A percentile compares a stretch with the other conserved stretches of the same genome.
Conservation (phyloP, 805 yeast genomes). For the Candida ipomoeae region DNA sequence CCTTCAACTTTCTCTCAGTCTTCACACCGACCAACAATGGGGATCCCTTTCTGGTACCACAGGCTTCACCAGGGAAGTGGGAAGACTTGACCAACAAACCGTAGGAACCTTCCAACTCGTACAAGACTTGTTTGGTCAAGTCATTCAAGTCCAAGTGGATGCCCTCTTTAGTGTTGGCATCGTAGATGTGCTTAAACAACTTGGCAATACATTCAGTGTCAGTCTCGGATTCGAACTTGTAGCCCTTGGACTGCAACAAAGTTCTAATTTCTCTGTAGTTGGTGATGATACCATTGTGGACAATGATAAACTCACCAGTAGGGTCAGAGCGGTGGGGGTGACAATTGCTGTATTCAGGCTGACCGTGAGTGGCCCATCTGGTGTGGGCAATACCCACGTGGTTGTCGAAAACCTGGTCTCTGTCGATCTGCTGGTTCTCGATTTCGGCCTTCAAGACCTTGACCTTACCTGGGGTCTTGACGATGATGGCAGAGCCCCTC, state of each 20-base stretch:
- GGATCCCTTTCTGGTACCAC: conserved; percentile 97
- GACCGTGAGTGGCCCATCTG: conserved; percentile 99
- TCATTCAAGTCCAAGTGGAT: conserved; percentile 82
- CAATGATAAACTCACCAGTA: conserved; percentile 79
- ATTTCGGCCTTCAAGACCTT: conserved; percentile 69
- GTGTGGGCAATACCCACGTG: conserved; percentile 99
- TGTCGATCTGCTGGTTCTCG: conserved; percentile 46
- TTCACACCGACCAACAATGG: conserved; percentile 96
- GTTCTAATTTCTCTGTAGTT: conserved; percentile 89
- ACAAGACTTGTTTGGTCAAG: conserved; percentile 85
- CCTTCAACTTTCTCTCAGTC: conserved; percentile 91
- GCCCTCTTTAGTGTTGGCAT: conserved; percentile 67
- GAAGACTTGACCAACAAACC: conserved; percentile 89
- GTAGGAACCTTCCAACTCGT: conserved; percentile 95
- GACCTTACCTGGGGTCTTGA: conserved; percentile 91
- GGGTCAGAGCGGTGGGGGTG: conserved; percentile 95
- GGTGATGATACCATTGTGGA: conserved; percentile 97
- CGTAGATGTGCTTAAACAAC: conserved; percentile 86
- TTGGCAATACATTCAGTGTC: conserved; percentile 98
- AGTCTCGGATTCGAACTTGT: conserved; percentile 82
- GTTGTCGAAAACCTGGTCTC: conserved; percentile 63
- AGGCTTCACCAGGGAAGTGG: conserved; percentile 92
- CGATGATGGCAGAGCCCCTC: conserved; percentile 63
- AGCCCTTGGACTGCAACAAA: conserved; percentile 75
- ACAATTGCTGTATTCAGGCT: conserved; percentile 78